Base-by-base conservation (phyloP, 768 basidiomycete genomes). In the Ramaria sp. region DNA sequence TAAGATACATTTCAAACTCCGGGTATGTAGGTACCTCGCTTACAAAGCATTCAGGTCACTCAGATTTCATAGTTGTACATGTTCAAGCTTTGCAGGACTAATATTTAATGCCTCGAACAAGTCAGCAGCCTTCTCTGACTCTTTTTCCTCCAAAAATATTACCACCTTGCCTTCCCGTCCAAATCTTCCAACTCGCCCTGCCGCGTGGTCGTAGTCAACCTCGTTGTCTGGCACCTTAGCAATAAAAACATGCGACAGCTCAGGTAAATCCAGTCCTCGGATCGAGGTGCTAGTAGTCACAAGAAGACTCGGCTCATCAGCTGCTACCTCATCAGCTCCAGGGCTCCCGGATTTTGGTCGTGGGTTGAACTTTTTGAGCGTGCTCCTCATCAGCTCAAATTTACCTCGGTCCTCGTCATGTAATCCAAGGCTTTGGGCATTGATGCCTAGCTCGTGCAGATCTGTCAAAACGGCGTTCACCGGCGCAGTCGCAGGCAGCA, bases 171-270 rank as follows among this genome's bases (percentile, higher is more conserved):
- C 87, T 20, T 67, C 69, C 43, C 78, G 68, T 46, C 83, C 82
- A 65, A 86, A 84, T 58, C 87, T 76, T 20, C 87, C 86, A n/a
- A 83, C 84, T 12, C 88, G 80, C 13, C 88, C 88, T 5, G 84
- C 81, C 42, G 83, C 70, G 63, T 90, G 88, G 61, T 82, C 59
- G 65, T 90, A 90, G 41, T 73, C 73, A 61, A 85, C 83, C 39
- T 79, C 77, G 31, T 72, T 76, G 58, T 78, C 76, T 6, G 80
- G 77, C 2, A 84, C 69, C 4, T 86, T 86, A 46, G 85, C 68
- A 51, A 88, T 71, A 66, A 91, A 88, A 19, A 90, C 87, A 65
- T 89, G 88, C 48, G 79, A 78, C 62, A 90, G 71, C 59, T 75
- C 76, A 10, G 82, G 83, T 52, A 90, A 68, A 70, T 91, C 87